A percentile compares a stretch with the other conserved stretches of the same genome.
Conservation (phyloP, 352 stramenopile species). For the Phytophthora sp. region DNA sequence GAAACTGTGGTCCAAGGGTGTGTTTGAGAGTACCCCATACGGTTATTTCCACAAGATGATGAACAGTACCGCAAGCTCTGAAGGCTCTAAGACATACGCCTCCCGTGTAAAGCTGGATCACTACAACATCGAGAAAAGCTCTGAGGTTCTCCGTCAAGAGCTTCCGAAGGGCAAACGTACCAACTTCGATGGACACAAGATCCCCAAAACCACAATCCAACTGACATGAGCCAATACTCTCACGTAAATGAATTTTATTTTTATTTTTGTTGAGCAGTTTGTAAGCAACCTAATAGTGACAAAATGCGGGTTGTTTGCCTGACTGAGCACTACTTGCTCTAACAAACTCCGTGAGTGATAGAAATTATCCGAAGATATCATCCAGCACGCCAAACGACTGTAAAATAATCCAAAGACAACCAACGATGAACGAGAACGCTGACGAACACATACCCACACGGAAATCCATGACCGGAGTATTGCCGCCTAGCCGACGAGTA, state of each 20-base stretch:
- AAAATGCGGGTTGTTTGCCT: too few relatives aligned
- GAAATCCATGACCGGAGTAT: constrained; percentile 41
- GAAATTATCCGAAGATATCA: constrained; percentile 51
- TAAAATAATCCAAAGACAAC: constrained; percentile 72
- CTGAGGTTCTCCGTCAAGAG: constrained; percentile 51
- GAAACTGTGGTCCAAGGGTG: constrained; percentile 75
- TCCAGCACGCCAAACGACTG: constrained; percentile 62
- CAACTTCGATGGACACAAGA: constrained; percentile 52
- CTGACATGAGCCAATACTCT: constrained; percentile 30
- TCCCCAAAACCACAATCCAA: constrained; percentile 59
- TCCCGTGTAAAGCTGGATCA: constrained; percentile 76
- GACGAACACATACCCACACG: constrained; percentile 55
- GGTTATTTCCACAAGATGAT: constrained; percentile 90
- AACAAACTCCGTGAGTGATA: not conserved
- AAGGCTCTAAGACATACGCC: constrained; percentile 60
- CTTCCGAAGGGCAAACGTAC: constrained; percentile 71
- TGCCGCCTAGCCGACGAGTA: constrained; percentile 38
- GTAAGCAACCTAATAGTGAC: too few relatives aligned
- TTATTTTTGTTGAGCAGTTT: not conserved
- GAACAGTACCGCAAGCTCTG: constrained; percentile 46
- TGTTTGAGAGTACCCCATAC: constrained; percentile 82
- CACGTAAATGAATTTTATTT: not conserved
- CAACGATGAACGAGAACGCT: constrained; percentile 62
- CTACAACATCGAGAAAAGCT: constrained; percentile 66
- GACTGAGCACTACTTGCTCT: too few relatives aligned